These are phyloP conservation scores for Sherardia arvensis DNA, from an alignment of 257 asterid genomes.

Conservation along the genomic window DNA sequence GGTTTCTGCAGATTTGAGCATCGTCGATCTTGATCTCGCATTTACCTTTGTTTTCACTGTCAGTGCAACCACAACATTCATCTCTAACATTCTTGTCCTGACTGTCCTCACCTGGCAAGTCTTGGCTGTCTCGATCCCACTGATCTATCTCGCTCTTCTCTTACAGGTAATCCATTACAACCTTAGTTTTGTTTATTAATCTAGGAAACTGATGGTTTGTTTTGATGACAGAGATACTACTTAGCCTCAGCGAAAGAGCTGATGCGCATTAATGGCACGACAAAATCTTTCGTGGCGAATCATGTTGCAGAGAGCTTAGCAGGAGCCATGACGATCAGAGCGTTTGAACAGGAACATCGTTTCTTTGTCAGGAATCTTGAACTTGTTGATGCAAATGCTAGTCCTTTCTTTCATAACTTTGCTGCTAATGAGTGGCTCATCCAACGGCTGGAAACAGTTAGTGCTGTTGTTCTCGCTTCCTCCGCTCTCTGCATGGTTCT, in stretches of 20 bases:
- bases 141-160: constrained; percentile 68
- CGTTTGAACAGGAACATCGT: constrained; percentile 75
- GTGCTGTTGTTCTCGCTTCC: constrained; percentile 72
- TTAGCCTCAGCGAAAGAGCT: constrained; percentile 76
- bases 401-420: constrained; percentile 86
- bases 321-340: constrained; percentile 74
- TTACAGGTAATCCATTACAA: constrained; percentile 55
- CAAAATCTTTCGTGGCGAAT: constrained; percentile 85
- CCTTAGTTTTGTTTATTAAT: background rate
- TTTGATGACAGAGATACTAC: constrained; percentile 60
- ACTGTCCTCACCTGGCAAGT: constrained; percentile 92
- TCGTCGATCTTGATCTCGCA: constrained; percentile 79
- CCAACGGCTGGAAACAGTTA: constrained; percentile 62
- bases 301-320: constrained; percentile 86
- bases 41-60: constrained; percentile 66
- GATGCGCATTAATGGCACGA: constrained; percentile 93
- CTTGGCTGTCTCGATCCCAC: constrained; percentile 61
- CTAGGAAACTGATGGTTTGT: no score
- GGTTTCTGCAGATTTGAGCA: constrained; percentile 89
- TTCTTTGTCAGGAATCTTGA: constrained; percentile 63
- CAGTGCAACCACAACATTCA: constrained; percentile 66
- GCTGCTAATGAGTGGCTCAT: constrained; percentile 95
- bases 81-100: constrained; percentile 50
- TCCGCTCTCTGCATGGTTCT: constrained; percentile 95
- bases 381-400: constrained; percentile 67